Percentiles rank a stretch among this genome's conserved stretches.
phyloP scores from a whole-genome alignment of 2,329 filamentous ascomycete species.

The Ophiostoma fasciatum region DNA sequence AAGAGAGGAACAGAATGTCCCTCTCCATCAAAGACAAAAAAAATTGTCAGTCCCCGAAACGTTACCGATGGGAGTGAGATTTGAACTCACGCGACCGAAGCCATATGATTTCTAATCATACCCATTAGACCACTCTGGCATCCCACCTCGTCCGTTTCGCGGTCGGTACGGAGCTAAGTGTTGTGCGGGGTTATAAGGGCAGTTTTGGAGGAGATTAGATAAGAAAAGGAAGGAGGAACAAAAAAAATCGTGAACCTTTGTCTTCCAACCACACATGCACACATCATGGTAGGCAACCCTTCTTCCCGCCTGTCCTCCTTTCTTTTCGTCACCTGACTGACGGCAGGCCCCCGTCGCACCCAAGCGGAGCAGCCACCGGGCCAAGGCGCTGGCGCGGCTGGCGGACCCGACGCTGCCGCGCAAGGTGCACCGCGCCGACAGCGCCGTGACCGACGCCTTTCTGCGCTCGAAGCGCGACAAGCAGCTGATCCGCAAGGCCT shows the following conservation, averaged over 20 bases:
- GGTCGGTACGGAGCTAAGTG: no score
- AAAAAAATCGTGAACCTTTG: not conserved
- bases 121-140: constrained; percentile 13
- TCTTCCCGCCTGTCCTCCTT: no score
- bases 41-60: constrained; percentile 1
- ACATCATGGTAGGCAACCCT: not conserved
- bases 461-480: constrained; percentile 69
- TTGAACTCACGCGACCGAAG: constrained; percentile 13
- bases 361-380: constrained; percentile 18
- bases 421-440: constrained; percentile 36
- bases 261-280: not conserved
- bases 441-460: constrained; percentile 42
- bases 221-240: not conserved
- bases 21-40: constrained; percentile 1
- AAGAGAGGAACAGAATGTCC: not conserved
- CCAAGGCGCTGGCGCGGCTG: constrained; percentile 36
- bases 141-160: constrained; percentile 3
- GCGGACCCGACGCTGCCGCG: constrained; percentile 35
- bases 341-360: constrained; percentile 6
- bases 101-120: constrained; percentile 13
- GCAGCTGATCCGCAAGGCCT: constrained; percentile 63
- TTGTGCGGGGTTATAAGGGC: no score
- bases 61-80: constrained; percentile 11
- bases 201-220: no score
- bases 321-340: no score